Evolutionary conservation across 2,329 filamentous ascomycete species (phyloP).

Genomic region (Basipetospora chlamydospora): DNA sequence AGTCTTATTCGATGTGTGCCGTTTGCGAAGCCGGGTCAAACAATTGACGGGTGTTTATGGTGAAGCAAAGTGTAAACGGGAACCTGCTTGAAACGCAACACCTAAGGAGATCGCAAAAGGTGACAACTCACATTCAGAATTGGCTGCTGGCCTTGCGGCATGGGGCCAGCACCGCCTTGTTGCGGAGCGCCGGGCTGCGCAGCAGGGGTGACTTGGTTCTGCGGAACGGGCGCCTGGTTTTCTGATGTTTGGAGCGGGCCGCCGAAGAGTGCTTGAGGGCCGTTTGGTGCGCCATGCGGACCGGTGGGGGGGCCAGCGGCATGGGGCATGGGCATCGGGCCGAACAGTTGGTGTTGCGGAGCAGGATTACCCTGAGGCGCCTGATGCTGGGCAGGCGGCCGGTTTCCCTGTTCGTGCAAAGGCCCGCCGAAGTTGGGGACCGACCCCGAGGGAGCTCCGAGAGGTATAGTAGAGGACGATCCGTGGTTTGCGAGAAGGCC

Average conservation of each 20-base stretch:
- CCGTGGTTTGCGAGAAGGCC: constrained; percentile 68
- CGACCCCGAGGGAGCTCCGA: constrained; percentile 36
- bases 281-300: constrained; percentile 42
- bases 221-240: constrained; percentile 39
- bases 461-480: constrained; percentile 37
- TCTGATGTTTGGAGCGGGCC: constrained; percentile 50
- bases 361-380: constrained; percentile 28
- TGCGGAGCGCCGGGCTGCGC: constrained; percentile 26
- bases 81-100: too few species aligned
- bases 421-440: constrained; percentile 38
- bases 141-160: constrained; percentile 26
- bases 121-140: constrained; percentile 41
- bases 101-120: too few species aligned
- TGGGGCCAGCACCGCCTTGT: constrained; percentile 27
- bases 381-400: constrained; percentile 34
- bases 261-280: constrained; percentile 52
- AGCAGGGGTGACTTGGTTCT: constrained; percentile 36
- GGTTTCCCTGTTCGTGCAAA: constrained; percentile 35
- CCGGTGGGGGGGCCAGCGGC: constrained; percentile 32
- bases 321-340: constrained; percentile 36
- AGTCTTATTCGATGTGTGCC: too few species aligned
- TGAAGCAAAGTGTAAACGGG: too few species aligned
- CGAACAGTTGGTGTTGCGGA: constrained; percentile 42
- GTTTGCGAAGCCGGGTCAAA: too few species aligned
- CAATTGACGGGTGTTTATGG: too few species aligned